Percentiles rank a stretch among this genome's conserved stretches.
phyloP scores from a whole-genome alignment of 345 rosid species.

The Triadica sebifera region DNA sequence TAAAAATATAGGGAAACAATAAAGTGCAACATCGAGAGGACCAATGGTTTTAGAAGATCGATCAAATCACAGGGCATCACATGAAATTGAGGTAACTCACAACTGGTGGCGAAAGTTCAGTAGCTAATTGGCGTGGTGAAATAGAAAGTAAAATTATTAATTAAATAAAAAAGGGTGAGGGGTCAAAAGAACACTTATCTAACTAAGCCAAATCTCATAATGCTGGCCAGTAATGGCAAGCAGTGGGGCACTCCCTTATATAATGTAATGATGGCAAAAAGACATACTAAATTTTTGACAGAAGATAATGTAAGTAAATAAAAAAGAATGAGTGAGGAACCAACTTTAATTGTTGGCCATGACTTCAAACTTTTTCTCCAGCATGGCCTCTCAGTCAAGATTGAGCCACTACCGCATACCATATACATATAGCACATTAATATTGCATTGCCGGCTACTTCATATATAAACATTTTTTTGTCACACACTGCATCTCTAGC shows the following conservation, averaged over 20 bases:
- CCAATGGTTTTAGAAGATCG: too few species aligned
- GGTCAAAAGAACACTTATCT: too few species aligned
- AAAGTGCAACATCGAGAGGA: too few species aligned
- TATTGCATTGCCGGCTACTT: too few species aligned
- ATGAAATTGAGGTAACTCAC: neutral
- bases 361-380: conserved; percentile 5
- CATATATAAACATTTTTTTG: too few species aligned
- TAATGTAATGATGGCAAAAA: neutral
- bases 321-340: neutral
- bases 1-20: too few species aligned
- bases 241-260: neutral
- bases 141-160: too few species aligned
- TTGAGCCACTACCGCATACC: neutral
- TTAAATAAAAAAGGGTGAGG: too few species aligned
- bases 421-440: too few species aligned
- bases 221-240: neutral
- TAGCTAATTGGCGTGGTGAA: too few species aligned
- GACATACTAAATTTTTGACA: conserved; percentile 1
- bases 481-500: too few species aligned
- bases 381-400: neutral
- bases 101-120: too few species aligned
- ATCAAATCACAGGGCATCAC: neutral
- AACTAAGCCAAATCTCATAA: neutral
- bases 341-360: neutral
- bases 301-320: conserved; percentile 5